These are phyloP conservation scores for Coelastrella sp. DNA, from an alignment of 139 green algal species.

Conservation along the genomic window DNA sequence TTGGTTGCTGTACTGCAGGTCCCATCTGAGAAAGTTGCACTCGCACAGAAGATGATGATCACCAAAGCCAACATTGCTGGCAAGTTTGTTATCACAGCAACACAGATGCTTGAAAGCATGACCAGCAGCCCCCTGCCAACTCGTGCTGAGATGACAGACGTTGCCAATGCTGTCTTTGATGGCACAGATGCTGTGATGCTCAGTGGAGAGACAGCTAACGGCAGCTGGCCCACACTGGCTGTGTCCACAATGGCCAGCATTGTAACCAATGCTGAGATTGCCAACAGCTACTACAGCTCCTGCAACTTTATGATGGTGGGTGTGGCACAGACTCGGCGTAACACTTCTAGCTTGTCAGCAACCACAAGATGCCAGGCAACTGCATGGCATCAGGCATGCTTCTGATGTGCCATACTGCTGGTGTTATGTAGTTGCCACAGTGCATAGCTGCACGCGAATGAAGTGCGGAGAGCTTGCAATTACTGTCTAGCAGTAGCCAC, in stretches of 20 bases:
- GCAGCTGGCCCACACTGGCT: slow-evolving; percentile 74
- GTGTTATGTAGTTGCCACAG: too few species aligned
- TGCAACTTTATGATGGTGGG: slow-evolving; percentile 41
- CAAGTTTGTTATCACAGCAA: slow-evolving; percentile 66
- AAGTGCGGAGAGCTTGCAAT: too few species aligned
- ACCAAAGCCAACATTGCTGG: slow-evolving; percentile 84
- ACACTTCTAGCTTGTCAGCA: not conserved
- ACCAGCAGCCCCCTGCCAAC: slow-evolving; percentile 74
- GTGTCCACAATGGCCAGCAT: slow-evolving; percentile 86
- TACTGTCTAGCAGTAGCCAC: too few species aligned
- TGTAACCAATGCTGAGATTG: slow-evolving; percentile 78
- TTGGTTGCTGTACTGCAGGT: slow-evolving; percentile 12
- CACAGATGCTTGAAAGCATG: slow-evolving; percentile 80
- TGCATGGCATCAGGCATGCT: too few species aligned
- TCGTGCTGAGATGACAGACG: slow-evolving; percentile 90
- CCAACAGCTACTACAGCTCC: slow-evolving; percentile 53
- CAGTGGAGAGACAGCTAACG: slow-evolving; percentile 83
- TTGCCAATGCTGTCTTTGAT: slow-evolving; percentile 91
- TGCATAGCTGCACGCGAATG: too few species aligned
- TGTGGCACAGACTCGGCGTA: not conserved
- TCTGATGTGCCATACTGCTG: too few species aligned
- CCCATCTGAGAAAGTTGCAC: slow-evolving; percentile 39
- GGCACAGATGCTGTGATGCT: slow-evolving; percentile 81
- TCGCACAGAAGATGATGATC: slow-evolving; percentile 85
- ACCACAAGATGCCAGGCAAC: not conserved